Evolutionary conservation across 257 asterid genomes (phyloP).

Genomic region (Buddleja alternifolia): DNA sequence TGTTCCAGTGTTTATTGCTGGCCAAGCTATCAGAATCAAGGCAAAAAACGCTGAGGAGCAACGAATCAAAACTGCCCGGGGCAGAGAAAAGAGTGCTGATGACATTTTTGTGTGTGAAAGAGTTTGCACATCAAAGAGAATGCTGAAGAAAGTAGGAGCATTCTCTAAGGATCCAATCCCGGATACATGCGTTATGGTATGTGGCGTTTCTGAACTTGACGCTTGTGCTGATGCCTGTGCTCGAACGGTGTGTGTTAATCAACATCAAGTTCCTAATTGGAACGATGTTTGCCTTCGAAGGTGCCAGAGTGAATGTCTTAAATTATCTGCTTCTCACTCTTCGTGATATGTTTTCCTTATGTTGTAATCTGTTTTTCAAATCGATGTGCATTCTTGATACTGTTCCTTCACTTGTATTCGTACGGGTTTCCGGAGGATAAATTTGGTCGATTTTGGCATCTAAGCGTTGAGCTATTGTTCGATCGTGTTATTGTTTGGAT

Average conservation of each 20-base stretch:
- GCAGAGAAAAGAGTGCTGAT: constrained; percentile 85
- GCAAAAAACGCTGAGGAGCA: constrained; percentile 78
- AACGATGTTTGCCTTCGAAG: constrained; percentile 89
- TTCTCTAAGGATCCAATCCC: constrained; percentile 96
- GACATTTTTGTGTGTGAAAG: constrained; percentile 91
- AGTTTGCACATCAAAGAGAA: constrained; percentile 93
- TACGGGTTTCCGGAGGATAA: background rate
- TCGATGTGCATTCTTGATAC: background rate
- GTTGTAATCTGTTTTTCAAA: background rate
- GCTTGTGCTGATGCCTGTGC: constrained; percentile 99
- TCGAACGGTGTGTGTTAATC: constrained; percentile 86
- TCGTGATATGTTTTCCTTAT: constrained; percentile 24
- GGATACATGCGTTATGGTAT: constrained; percentile 88
- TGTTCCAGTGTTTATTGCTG: constrained; percentile 77
- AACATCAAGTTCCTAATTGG: constrained; percentile 97
- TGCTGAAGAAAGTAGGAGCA: constrained; percentile 93
- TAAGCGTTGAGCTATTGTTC: background rate
- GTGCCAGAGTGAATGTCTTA: constrained; percentile 94
- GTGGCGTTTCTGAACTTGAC: constrained; percentile 96
- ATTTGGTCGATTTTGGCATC: constrained; percentile 3
- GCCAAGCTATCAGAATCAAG: constrained; percentile 82
- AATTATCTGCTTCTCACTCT: constrained; percentile 61
- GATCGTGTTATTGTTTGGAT: constrained; percentile 19
- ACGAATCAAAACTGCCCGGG: constrained; percentile 70
- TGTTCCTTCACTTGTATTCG: background rate